phyloP scores from a whole-genome alignment of 306 rosid genomes.

The Cicer yamashitae region DNA sequence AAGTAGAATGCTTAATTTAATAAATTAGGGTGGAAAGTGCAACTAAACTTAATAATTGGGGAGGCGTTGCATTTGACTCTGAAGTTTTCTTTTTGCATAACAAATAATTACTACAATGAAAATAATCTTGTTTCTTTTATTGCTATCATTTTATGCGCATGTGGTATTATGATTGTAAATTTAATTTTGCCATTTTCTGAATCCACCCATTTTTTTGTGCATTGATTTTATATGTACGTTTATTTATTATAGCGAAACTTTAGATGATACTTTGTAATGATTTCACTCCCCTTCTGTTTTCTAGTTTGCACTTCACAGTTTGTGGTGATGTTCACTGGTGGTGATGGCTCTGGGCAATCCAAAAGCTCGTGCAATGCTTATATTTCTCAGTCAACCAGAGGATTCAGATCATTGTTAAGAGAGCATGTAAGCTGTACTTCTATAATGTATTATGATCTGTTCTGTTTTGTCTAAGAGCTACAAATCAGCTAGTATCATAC shows the following conservation, averaged over 20 bases:
- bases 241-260: conserved; percentile 20
- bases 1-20: not conserved
- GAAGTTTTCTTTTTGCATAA: conserved; percentile 7
- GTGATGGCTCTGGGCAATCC: conserved; percentile 56
- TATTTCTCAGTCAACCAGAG: conserved; percentile 85
- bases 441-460: conserved; percentile 6
- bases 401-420: conserved; percentile 74
- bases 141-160: conserved; percentile 24
- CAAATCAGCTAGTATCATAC: conserved; percentile 5
- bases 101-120: not conserved
- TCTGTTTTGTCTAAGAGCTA: conserved; percentile 7
- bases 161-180: conserved; percentile 15
- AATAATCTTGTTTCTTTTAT: conserved; percentile 25
- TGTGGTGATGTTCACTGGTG: conserved; percentile 87
- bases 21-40: not conserved
- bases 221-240: not conserved
- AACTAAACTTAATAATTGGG: not conserved
- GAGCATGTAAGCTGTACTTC: conserved; percentile 70
- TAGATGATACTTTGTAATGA: conserved; percentile 27
- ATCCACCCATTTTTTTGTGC: conserved; percentile 32
- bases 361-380: conserved; percentile 68
- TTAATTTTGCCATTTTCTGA: conserved; percentile 20
- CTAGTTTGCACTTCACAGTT: conserved; percentile 84
- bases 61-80: not conserved
- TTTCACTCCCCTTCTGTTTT: conserved; percentile 1